phyloP scores from a whole-genome alignment of 2,329 filamentous ascomycete genomes.

The Periconia digitata region DNA sequence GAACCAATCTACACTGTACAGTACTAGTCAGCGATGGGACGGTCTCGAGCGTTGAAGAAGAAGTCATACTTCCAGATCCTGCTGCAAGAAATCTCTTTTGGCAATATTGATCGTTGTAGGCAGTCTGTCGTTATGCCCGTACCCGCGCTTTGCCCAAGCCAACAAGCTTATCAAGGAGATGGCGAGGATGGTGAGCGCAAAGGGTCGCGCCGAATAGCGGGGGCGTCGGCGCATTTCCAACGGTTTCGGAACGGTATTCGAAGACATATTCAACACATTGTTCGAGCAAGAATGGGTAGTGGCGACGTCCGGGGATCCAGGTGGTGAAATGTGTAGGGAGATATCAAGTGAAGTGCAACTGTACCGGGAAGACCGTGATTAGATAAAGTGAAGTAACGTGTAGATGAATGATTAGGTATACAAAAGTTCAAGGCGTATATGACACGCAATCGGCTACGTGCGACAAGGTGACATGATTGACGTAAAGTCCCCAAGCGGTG shows the following conservation, averaged over 20 bases:
- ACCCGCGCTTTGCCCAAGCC: slow-evolving; percentile 26
- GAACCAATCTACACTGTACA: slow-evolving; percentile 73
- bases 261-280: slow-evolving; percentile 21
- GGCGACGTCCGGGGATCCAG: background rate
- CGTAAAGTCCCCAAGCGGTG: background rate
- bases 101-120: slow-evolving; percentile 6
- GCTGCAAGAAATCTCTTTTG: slow-evolving; percentile 23
- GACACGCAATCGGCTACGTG: background rate
- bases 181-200: slow-evolving; percentile 37
- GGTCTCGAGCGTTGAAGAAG: background rate
- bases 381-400: too few species aligned
- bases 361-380: too few species aligned
- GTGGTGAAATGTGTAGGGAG: too few species aligned
- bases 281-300: background rate
- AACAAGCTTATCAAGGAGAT: slow-evolving; percentile 31
- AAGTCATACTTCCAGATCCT: slow-evolving; percentile 40
- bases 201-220: slow-evolving; percentile 41
- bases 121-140: slow-evolving; percentile 1
- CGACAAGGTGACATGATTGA: background rate
- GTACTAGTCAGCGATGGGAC: slow-evolving; percentile 3
- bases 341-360: too few species aligned
- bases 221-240: slow-evolving; percentile 30
- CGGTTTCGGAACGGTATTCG: slow-evolving; percentile 17
- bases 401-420: background rate
- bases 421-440: background rate